phyloP scores from a whole-genome alignment of 352 stramenopile species.

The Globisporangium spiculum region DNA sequence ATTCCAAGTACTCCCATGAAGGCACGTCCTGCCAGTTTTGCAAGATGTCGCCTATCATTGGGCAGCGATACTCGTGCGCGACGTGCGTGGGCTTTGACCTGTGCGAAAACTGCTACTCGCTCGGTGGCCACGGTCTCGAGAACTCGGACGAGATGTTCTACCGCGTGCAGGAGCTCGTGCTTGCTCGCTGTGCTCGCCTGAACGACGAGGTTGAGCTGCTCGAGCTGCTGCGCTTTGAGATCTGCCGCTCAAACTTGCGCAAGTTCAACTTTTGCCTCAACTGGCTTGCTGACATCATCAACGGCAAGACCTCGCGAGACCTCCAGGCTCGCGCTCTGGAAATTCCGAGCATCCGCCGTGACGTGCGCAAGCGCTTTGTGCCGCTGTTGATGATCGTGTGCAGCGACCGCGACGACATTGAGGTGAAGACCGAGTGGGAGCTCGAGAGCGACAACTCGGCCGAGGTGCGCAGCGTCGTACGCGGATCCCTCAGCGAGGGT shows the following conservation, averaged over 20 bases:
- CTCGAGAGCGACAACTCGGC: conserved; percentile 71
- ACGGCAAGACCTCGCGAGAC: conserved; percentile 70
- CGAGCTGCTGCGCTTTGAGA: conserved; percentile 83
- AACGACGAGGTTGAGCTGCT: conserved; percentile 64
- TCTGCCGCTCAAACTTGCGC: conserved; percentile 80
- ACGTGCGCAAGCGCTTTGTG: conserved; percentile 81
- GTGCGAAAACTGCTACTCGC: conserved; percentile 78
- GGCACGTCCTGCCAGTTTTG: conserved; percentile 81
- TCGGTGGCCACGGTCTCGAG: conserved; percentile 78
- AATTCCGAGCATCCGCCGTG: conserved; percentile 73
- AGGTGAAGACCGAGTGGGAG: conserved; percentile 86
- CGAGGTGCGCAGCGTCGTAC: conserved; percentile 58
- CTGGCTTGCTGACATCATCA: conserved; percentile 81
- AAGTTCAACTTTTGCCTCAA: conserved; percentile 86
- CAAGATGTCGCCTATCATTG: conserved; percentile 73
- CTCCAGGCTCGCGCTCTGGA: conserved; percentile 74
- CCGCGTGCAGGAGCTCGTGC: conserved; percentile 73
- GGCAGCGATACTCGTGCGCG: conserved; percentile 64
- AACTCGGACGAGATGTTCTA: conserved; percentile 87
- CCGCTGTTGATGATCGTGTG: conserved; percentile 73
- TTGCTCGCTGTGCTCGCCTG: conserved; percentile 61
- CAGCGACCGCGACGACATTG: conserved; percentile 76
- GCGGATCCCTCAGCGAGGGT: conserved; percentile 54
- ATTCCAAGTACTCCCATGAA: conserved; percentile 69
- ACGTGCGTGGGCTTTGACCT: conserved; percentile 83